phyloP scores from a whole-genome alignment of 257 asterid species.

The Salvia rosmarinus region DNA sequence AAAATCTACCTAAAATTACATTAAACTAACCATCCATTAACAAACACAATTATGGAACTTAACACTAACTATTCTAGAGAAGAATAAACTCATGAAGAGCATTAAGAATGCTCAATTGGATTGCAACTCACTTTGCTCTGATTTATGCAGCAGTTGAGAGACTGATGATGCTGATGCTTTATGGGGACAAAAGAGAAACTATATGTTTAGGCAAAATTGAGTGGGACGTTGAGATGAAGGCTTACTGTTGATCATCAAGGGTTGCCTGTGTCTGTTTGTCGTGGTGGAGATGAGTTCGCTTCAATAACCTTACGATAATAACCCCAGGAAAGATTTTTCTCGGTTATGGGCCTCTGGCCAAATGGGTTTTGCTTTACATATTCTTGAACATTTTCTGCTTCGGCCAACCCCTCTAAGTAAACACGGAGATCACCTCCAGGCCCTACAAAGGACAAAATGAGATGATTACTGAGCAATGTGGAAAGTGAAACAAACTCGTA shows the following conservation, averaged over 20 bases:
- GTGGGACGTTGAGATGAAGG: background rate
- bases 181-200: background rate
- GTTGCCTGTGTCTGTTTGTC: slow-evolving; percentile 10
- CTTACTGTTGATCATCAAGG: slow-evolving; percentile 6
- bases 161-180: background rate
- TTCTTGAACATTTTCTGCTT: slow-evolving; percentile 73
- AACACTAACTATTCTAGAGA: background rate
- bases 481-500: background rate
- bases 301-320: slow-evolving; percentile 65
- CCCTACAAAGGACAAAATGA: slow-evolving; percentile 46
- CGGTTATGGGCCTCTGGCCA: slow-evolving; percentile 80
- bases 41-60: background rate
- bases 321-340: slow-evolving; percentile 68
- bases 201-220: slow-evolving; percentile 6
- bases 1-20: slow-evolving; percentile 17
- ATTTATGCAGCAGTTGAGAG: slow-evolving; percentile 5
- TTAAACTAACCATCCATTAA: background rate
- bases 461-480: slow-evolving; percentile 13
- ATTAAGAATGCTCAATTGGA: background rate
- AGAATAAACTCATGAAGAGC: background rate
- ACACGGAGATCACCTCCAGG: slow-evolving; percentile 80
- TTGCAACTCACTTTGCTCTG: background rate
- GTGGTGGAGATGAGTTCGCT: slow-evolving; percentile 51
- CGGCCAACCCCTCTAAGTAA: slow-evolving; percentile 70
- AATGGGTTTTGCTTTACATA: slow-evolving; percentile 71